Percentiles rank a stretch among this genome's conserved stretches.
These are phyloP conservation scores for Arctium lappa DNA, from an alignment of 129 eudicot genomes.

Conservation along the genomic window DNA sequence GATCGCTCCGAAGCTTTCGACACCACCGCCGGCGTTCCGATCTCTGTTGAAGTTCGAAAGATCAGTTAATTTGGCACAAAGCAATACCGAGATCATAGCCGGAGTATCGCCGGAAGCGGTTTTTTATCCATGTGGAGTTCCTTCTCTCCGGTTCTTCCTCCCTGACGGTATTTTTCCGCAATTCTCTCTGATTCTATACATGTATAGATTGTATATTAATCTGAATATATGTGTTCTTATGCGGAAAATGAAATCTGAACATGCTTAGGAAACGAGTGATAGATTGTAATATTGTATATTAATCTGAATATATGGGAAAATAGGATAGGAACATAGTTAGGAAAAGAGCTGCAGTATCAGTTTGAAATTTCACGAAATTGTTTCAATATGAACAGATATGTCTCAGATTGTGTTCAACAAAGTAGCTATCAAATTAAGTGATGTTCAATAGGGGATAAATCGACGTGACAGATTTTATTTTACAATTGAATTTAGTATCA, in stretches of 20 bases:
- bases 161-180: slow-evolving; percentile 44
- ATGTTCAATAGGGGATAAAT: not conserved
- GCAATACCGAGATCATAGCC: slow-evolving; percentile 19
- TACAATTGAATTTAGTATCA: not conserved
- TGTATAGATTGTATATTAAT: not conserved
- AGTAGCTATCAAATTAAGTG: not conserved
- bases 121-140: slow-evolving; percentile 54
- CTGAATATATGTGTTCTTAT: not conserved
- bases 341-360: too few relatives aligned
- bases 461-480: not conserved
- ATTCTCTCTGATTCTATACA: slow-evolving; percentile 32
- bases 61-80: slow-evolving; percentile 24
- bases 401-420: not conserved
- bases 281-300: too few relatives aligned
- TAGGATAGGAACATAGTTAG: too few relatives aligned
- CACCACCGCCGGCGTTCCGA: slow-evolving; percentile 22
- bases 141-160: slow-evolving; percentile 51
- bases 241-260: not conserved
- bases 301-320: too few relatives aligned
- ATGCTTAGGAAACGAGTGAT: too few relatives aligned
- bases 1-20: slow-evolving; percentile 15
- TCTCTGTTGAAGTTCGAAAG: slow-evolving; percentile 15
- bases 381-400: not conserved
- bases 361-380: too few relatives aligned
- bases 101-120: slow-evolving; percentile 26